Base-by-base conservation (phyloP, 108 stramenopile species). In the Nitzschia putrida region DNA sequence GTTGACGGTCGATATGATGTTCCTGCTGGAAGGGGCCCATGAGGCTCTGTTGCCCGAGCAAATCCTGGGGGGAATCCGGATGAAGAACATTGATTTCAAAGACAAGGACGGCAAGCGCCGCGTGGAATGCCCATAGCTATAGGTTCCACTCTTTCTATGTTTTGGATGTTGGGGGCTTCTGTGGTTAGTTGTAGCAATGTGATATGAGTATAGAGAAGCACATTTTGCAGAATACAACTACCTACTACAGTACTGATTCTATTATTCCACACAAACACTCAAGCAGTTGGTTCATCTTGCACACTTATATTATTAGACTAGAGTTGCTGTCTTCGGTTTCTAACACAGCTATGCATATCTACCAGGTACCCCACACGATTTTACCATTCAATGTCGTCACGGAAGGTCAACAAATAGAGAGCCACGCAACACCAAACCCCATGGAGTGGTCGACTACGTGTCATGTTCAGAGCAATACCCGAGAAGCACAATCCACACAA, bases 1-100 rank as follows among this genome's bases (percentile, higher is more conserved):
- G 29, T 74, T 97, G 63, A 88, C 92, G 0, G 89, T 93, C 4
- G 95, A 97, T 67, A 79, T 97, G 80, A 95, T 92, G 68, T 95
- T 91, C 69, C 49, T 91, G 12, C 72, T 95, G 50, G 92, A 97
- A 77, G 97, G 93, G 11, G 71, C 88, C 29, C 71, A 84, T 37
- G 90, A 90, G 44, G 58, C 69, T 10, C 89, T 87, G 29, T 71
- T 97, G 64, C 97, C 97, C 1, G 97, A 97, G 83, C 73, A 79
- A 21, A 77, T 95, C 2, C 78, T 96, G 43, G 95, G 93, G 20
- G 84, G 82, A 44, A 82, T 79, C 12, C 78, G 83, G 18, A 54
- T 91, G 23, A 87, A 71, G 66, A 83, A 87, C 64, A 80, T 91
- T 55, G 87, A 88, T 61, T 88, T 91, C 50, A 82, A 81, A 38